Evolutionary conservation across 1,284 basidiomycete genomes (phyloP).

Genomic region (Sutorius eximius): DNA sequence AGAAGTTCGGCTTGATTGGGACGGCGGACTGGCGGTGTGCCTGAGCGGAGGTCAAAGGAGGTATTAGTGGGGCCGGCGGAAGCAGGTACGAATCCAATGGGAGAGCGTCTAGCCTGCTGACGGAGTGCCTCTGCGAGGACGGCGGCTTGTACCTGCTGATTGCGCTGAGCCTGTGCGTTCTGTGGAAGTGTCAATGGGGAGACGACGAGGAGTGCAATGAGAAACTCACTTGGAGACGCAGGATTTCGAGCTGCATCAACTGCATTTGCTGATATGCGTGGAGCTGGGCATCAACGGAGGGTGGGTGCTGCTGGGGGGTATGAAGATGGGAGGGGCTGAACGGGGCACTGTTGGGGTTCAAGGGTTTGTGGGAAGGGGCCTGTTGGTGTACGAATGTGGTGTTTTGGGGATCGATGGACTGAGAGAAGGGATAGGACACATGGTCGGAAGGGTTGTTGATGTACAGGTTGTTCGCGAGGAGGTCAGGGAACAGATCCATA

Average conservation of each 20-base stretch:
- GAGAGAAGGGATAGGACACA: conserved; percentile 53
- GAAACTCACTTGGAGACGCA: conserved; percentile 67
- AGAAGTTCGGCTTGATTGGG: conserved; percentile 64
- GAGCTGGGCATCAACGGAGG: conserved; percentile 46
- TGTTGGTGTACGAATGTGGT: conserved; percentile 68
- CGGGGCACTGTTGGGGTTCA: conserved; percentile 59
- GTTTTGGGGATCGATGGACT: conserved; percentile 65
- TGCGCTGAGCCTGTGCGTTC: conserved; percentile 39
- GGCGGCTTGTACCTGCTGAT: conserved; percentile 47
- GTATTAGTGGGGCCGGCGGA: conserved; percentile 65
- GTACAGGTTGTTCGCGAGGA: conserved; percentile 51
- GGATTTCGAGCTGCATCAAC: conserved; percentile 77
- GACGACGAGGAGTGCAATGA: conserved; percentile 1
- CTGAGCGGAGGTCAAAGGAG: conserved; percentile 61
- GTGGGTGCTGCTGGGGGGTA: conserved; percentile 39
- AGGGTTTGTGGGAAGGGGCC: conserved; percentile 34
- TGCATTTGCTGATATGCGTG: conserved; percentile 70
- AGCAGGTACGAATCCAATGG: conserved; percentile 56
- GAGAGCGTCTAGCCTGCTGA: conserved; percentile 57
- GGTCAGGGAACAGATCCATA: conserved; percentile 56
- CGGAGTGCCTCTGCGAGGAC: conserved; percentile 61
- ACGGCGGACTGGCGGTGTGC: conserved; percentile 58
- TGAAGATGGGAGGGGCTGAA: conserved; percentile 49
- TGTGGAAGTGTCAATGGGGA: conserved; percentile 7
- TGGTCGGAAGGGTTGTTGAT: conserved; percentile 32